Base-by-base conservation (phyloP, 768 basidiomycete genomes). In the Tricholoma hemisulphureum region DNA sequence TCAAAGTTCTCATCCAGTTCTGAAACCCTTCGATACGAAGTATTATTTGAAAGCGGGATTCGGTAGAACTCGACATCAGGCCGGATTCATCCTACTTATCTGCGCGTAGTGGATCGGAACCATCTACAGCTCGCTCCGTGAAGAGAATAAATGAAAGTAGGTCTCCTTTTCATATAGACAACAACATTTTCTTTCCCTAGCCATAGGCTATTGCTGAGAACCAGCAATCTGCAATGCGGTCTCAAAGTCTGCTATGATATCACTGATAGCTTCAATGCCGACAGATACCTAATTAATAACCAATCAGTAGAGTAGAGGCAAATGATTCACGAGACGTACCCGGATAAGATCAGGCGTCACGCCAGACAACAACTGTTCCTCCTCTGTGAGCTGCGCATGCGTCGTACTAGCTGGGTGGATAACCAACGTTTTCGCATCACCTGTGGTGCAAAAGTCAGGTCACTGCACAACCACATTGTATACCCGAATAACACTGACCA, bases 351-450 rank as follows among this genome's bases (percentile, higher is more conserved):
- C 90, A 0, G 85, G 82, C 1, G 87, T 85, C 7, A 91, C 88
- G 7, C 90, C 90, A n/a, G 84, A 78, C 4, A 78, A 72, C 10
- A 77, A 58, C 64, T 84, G 84, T 67, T 92, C 90, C 55, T 79
- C 82, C 21, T 71, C 73, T 0, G 76, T 78, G 48, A 91, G 74
- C 69, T 91, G 89, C 35, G 83, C 76, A 64, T 93, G 91, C 0
- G 90, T 93, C 21, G 91, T 91, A 18, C 82, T 81, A 4, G 85
- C 87, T 1, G 91, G 89, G 65, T 89, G 87, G 57, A 92, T 89
- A 39, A 89, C 86, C 16, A 93, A 80, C 8, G 87, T 89, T 73
- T 91, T 91, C n/a, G 87, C 84, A 58, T 88, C 86, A 29, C 85
- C 83, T 78, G 57, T 21, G 13, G 10, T 28, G 16, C 28, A n/a